A percentile compares a stretch with the other conserved stretches of the same genome.
Conservation (phyloP, 2,329 filamentous ascomycete species). For the Botrytis aclada region DNA sequence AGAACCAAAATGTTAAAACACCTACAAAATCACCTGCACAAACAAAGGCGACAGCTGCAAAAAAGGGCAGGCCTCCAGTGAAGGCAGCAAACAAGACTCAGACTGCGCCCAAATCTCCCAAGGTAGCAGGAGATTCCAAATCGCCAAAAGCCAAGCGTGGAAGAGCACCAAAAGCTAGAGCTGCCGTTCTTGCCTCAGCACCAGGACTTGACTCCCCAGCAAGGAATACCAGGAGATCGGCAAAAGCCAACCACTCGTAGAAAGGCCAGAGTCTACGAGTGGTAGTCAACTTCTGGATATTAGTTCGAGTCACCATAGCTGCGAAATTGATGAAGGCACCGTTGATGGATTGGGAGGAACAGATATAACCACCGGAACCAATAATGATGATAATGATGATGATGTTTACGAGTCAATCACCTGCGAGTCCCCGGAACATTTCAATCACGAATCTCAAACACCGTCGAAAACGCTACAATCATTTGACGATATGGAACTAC, state of each 20-base stretch:
- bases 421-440: not conserved
- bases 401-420: constrained; percentile 5
- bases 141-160: constrained; percentile 21
- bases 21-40: constrained; percentile 13
- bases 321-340: not conserved
- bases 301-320: constrained; percentile 5
- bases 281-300: constrained; percentile 36
- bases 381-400: constrained; percentile 7
- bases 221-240: constrained; percentile 21
- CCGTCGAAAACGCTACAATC: constrained; percentile 11
- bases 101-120: constrained; percentile 19
- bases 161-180: constrained; percentile 21
- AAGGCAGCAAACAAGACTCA: not conserved
- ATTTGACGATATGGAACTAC: not conserved
- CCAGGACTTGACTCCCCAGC: constrained; percentile 18
- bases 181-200: constrained; percentile 14
- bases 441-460: constrained; percentile 19
- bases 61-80: not conserved
- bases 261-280: constrained; percentile 36
- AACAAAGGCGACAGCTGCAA: not conserved
- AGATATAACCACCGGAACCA: not conserved
- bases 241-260: constrained; percentile 40
- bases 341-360: not conserved
- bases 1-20: not conserved
- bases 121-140: constrained; percentile 23